These are phyloP conservation scores for Porphyrellus cyaneotinctus DNA, from an alignment of 768 basidiomycete genomes.

Conservation along the genomic window DNA sequence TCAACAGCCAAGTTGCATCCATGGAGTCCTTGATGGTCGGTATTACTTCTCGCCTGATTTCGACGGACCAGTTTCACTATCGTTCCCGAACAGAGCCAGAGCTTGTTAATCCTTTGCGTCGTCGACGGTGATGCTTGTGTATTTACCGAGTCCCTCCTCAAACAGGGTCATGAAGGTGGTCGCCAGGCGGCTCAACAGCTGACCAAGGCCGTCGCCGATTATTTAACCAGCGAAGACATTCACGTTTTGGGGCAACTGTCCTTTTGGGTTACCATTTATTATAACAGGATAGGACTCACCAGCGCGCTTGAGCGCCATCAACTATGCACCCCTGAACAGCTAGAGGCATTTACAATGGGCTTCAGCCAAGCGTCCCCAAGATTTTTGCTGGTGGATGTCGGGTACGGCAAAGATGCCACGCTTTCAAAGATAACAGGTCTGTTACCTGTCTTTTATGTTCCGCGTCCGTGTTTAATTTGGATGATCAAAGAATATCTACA, in stretches of 20 bases:
- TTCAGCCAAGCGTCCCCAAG: conserved; percentile 73
- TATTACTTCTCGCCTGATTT: not conserved
- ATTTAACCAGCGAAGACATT: conserved; percentile 58
- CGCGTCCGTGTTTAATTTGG: not conserved
- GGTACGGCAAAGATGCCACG: conserved; percentile 54
- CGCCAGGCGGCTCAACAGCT: conserved; percentile 55
- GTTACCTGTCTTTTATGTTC: conserved; percentile 2
- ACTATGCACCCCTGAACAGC: conserved; percentile 60
- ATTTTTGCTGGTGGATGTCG: conserved; percentile 67
- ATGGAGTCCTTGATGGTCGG: conserved; percentile 49
- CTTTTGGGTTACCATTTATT: conserved; percentile 73
- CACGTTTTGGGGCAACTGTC: conserved; percentile 61
- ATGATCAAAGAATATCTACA: conserved; percentile 57
- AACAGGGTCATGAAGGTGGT: conserved; percentile 64
- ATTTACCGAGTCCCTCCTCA: conserved; percentile 56
- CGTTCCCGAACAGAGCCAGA: conserved; percentile 44
- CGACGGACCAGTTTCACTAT: conserved; percentile 1
- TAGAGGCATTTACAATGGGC: conserved; percentile 66
- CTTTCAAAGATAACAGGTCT: conserved; percentile 71
- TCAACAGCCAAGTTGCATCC: conserved; percentile 60
- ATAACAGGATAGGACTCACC: conserved; percentile 56
- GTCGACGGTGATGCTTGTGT: conserved; percentile 70
- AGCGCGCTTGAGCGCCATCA: conserved; percentile 48
- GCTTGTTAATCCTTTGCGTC: conserved; percentile 68
- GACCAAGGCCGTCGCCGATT: conserved; percentile 65